Evolutionary conservation across 2,329 filamentous ascomycete genomes (phyloP).

Genomic region (Penicillium freii): DNA sequence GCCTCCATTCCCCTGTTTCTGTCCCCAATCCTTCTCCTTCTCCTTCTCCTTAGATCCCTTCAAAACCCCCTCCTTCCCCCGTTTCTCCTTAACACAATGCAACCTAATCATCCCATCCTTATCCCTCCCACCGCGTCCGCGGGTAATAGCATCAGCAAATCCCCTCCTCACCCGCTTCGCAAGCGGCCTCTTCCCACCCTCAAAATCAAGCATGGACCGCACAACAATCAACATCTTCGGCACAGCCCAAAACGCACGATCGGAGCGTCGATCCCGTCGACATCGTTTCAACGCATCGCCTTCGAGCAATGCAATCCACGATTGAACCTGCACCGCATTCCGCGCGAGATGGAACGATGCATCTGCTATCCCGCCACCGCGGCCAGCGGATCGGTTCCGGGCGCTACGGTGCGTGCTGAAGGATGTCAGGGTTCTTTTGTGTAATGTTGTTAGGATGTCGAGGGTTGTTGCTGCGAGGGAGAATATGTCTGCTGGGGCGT

Average conservation of each 20-base stretch:
- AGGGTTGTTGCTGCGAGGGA: conserved; percentile 59
- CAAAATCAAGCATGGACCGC: conserved; percentile 38
- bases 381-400: conserved; percentile 50
- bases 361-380: conserved; percentile 52
- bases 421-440: conserved; percentile 56
- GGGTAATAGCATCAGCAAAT: conserved; percentile 16
- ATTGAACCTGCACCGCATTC: conserved; percentile 55
- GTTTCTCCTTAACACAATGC: conserved; percentile 14
- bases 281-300: conserved; percentile 46
- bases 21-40: neutral
- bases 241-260: conserved; percentile 39
- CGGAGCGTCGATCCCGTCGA: conserved; percentile 28
- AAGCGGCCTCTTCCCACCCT: conserved; percentile 32
- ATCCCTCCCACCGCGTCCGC: neutral
- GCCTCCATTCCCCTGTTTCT: neutral
- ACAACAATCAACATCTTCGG: conserved; percentile 40
- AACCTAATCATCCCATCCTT: neutral
- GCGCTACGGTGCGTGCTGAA: conserved; percentile 56
- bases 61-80: neutral
- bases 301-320: conserved; percentile 55
- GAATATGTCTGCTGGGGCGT: conserved; percentile 53
- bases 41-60: neutral
- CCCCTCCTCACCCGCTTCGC: conserved; percentile 33
- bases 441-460: conserved; percentile 59
- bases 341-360: conserved; percentile 55